Percentiles rank a stretch among this genome's conserved stretches.
Evolutionary conservation across 2,329 filamentous ascomycete genomes (phyloP).

Genomic region (Pseudogymnoascus sp.): DNA sequence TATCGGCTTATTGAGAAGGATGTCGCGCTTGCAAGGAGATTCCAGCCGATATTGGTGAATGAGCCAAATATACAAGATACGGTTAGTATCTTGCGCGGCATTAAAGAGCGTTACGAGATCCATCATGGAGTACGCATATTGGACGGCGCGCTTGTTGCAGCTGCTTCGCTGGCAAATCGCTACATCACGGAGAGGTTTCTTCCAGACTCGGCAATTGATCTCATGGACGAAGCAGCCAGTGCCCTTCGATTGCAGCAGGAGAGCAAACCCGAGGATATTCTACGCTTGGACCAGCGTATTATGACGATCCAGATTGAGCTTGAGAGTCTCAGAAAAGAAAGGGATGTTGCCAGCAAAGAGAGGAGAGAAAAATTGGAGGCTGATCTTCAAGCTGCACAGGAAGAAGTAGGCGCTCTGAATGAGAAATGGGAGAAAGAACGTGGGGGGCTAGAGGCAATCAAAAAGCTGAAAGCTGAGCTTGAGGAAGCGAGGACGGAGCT

Average conservation of each 20-base stretch:
- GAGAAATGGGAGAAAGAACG: conserved; percentile 87
- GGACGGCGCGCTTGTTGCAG: conserved; percentile 83
- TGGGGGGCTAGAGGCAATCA: conserved; percentile 76
- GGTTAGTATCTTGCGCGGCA: conserved; percentile 88
- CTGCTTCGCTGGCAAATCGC: conserved; percentile 84
- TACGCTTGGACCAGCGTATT: conserved; percentile 84
- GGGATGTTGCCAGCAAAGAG: conserved; percentile 80
- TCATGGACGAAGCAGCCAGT: conserved; percentile 92
- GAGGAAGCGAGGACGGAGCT: conserved; percentile 79
- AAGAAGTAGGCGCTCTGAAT: conserved; percentile 65
- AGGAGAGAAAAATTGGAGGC: conserved; percentile 77
- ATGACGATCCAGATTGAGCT: conserved; percentile 97
- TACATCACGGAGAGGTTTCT: conserved; percentile 96
- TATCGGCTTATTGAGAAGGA: conserved; percentile 95
- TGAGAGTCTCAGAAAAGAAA: conserved; percentile 89
- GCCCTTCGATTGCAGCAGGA: conserved; percentile 88
- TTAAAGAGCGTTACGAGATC: conserved; percentile 96
- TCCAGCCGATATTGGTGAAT: conserved; percentile 89
- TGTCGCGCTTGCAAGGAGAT: conserved; percentile 81
- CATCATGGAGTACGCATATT: conserved; percentile 95
- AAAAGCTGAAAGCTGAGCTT: conserved; percentile 78
- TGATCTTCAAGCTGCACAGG: conserved; percentile 66
- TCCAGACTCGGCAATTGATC: conserved; percentile 92
- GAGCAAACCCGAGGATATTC: conserved; percentile 91
- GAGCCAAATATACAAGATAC: conserved; percentile 89